Percentiles rank a stretch among this genome's conserved stretches.
Conservation (phyloP, 2,329 filamentous ascomycete genomes). For the Zymoseptoria tritici region DNA sequence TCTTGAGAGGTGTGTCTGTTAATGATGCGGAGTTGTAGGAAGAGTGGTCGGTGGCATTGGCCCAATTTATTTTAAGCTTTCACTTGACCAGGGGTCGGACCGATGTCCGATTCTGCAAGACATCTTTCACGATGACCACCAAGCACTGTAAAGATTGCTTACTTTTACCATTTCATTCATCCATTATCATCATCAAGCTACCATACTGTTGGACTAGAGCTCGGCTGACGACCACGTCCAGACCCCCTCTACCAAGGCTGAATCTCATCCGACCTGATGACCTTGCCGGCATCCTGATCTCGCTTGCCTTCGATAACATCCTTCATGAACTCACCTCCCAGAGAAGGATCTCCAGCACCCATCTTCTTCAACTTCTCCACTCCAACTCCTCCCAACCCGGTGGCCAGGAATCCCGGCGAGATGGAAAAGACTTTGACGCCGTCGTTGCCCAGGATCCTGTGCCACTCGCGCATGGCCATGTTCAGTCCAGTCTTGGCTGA, state of each 20-base stretch:
- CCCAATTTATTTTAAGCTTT: not conserved
- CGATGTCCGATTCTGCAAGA: not conserved
- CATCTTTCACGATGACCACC: not conserved
- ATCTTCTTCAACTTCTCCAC: conserved; percentile 28
- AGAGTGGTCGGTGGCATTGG: not conserved
- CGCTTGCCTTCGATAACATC: conserved; percentile 35
- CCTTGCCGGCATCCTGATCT: conserved; percentile 33
- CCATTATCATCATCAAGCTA: too few relatives aligned
- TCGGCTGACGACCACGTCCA: too few relatives aligned
- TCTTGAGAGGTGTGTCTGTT: conserved; percentile 8
- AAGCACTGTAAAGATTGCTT: too few relatives aligned
- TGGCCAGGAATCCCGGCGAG: conserved; percentile 42
- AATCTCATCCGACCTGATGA: conserved; percentile 30
- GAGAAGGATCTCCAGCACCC: conserved; percentile 32
- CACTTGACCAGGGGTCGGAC: not conserved
- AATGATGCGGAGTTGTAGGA: not conserved
- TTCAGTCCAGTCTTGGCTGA: conserved; percentile 42
- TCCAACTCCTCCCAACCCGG: conserved; percentile 32
- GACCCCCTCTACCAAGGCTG: conserved; percentile 31
- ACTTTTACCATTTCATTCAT: too few relatives aligned
- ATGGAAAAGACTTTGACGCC: conserved; percentile 44
- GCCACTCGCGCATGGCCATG: conserved; percentile 46
- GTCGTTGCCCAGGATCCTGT: conserved; percentile 33
- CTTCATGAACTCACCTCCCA: conserved; percentile 33
- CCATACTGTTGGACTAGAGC: not conserved